Conservation (phyloP, 2,329 filamentous ascomycete species). For the Diplodia seriata region DNA sequence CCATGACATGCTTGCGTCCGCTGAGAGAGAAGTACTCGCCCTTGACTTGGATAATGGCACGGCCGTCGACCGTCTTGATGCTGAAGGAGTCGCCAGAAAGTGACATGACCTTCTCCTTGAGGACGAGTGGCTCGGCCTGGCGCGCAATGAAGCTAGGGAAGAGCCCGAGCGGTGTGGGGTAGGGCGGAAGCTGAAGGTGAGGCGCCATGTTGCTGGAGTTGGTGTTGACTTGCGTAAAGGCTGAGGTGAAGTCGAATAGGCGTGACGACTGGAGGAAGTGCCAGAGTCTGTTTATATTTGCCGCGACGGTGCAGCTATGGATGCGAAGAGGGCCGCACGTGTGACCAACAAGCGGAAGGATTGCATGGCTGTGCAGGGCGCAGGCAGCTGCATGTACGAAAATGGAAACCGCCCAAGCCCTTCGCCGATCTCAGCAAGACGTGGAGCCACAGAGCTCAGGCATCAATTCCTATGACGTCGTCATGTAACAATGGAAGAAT, state of each 20-base stretch:
- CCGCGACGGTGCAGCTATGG: neutral
- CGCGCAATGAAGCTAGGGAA: conserved; percentile 42
- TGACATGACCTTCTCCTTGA: conserved; percentile 69
- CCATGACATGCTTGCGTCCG: conserved; percentile 63
- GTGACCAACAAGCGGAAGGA: conserved; percentile 17
- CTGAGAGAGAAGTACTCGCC: conserved; percentile 62
- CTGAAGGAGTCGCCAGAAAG: conserved; percentile 70
- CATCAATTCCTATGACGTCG: neutral
- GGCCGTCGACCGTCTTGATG: conserved; percentile 63
- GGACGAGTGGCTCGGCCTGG: conserved; percentile 55
- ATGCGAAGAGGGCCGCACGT: neutral
- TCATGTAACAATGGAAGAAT: neutral
- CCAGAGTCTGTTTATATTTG: neutral
- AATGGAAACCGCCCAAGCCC: neutral
- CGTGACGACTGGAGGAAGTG: neutral
- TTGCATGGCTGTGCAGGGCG: conserved; percentile 15
- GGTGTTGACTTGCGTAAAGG: neutral
- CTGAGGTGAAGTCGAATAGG: neutral
- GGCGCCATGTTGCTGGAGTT: neutral
- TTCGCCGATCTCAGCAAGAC: conserved; percentile 7
- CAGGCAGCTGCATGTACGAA: neutral
- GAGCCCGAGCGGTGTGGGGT: conserved; percentile 36
- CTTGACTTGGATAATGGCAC: conserved; percentile 62
- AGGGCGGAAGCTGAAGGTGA: conserved; percentile 12
- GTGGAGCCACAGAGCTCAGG: neutral